These are phyloP conservation scores for Elaeis guineensis DNA, from an alignment of 176 grass and related monocot genomes.

Conservation along the genomic window DNA sequence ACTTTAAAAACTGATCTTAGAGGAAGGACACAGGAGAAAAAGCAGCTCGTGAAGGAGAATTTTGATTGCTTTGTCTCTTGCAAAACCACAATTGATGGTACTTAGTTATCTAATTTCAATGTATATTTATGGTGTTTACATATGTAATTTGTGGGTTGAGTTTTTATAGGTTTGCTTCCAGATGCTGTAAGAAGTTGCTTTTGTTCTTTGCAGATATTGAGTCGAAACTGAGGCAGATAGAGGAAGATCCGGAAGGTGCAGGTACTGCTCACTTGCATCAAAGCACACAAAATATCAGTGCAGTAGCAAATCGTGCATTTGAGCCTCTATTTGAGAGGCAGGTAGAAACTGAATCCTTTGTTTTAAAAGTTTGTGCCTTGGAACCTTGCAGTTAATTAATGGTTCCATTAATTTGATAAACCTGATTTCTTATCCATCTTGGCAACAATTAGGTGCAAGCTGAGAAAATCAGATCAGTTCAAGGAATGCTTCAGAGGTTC, in stretches of 20 bases:
- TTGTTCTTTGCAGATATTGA: constrained; percentile 60
- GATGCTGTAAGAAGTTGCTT: constrained; percentile 18
- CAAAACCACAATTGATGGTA: constrained; percentile 99
- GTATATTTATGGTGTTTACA: constrained; percentile 1
- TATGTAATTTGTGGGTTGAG: constrained; percentile 13
- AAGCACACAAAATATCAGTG: constrained; percentile 81
- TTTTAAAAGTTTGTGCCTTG: constrained; percentile 4
- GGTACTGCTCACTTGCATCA: constrained; percentile 80
- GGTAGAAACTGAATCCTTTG: constrained; percentile 37
- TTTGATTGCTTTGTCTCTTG: constrained; percentile 99
- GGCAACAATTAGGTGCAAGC: constrained; percentile 59
- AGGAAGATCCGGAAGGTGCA: constrained; percentile 96
- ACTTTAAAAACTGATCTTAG: constrained; percentile 98
- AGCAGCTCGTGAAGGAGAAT: constrained; percentile 98
- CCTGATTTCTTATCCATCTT: too few relatives aligned
- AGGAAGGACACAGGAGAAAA: constrained; percentile 97
- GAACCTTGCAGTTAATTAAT: background rate
- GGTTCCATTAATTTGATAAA: too few relatives aligned
- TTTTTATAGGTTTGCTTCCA: too few relatives aligned
- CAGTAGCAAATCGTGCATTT: constrained; percentile 81
- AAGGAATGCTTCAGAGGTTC: constrained; percentile 99
- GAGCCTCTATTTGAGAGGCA: constrained; percentile 98
- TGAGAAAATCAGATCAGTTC: constrained; percentile 99
- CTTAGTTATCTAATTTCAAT: background rate
- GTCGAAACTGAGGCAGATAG: constrained; percentile 93